Evolutionary conservation across 2,329 filamentous ascomycete genomes (phyloP).

Genomic region (Trichoderma semiorbis): DNA sequence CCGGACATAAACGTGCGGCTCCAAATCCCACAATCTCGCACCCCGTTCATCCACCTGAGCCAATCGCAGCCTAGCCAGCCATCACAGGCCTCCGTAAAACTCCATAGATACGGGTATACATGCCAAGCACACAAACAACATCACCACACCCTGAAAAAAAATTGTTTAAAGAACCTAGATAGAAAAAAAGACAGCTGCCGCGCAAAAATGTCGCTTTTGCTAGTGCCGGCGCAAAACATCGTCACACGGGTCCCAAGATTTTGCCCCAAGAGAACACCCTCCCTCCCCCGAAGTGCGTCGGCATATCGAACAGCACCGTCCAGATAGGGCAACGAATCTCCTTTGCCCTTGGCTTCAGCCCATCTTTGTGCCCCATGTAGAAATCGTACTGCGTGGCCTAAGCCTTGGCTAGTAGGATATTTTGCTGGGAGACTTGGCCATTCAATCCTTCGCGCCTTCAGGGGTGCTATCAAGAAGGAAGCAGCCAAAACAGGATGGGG

Average conservation of each 20-base stretch:
- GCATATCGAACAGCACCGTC: background rate
- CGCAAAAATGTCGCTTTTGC: background rate
- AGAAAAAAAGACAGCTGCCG: background rate
- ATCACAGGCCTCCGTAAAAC: background rate
- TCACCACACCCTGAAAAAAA: background rate
- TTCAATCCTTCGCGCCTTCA: background rate
- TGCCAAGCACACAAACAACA: background rate
- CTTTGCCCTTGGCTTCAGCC: background rate
- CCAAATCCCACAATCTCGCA: background rate
- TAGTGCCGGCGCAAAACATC: background rate
- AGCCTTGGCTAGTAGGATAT: background rate
- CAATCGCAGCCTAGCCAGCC: background rate
- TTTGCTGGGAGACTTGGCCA: background rate
- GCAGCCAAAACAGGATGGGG: background rate
- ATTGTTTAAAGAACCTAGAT: background rate
- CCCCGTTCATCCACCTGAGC: background rate
- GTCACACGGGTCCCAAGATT: background rate
- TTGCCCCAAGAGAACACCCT: background rate
- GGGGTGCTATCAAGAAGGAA: background rate
- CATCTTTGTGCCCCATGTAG: background rate
- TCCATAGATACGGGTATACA: background rate
- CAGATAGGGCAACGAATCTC: background rate
- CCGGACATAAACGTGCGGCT: background rate
- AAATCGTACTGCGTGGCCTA: background rate
- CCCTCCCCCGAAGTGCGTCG: background rate